These are phyloP conservation scores for Diaporthe destruens DNA, from an alignment of 2,329 filamentous ascomycete genomes.

Conservation along the genomic window DNA sequence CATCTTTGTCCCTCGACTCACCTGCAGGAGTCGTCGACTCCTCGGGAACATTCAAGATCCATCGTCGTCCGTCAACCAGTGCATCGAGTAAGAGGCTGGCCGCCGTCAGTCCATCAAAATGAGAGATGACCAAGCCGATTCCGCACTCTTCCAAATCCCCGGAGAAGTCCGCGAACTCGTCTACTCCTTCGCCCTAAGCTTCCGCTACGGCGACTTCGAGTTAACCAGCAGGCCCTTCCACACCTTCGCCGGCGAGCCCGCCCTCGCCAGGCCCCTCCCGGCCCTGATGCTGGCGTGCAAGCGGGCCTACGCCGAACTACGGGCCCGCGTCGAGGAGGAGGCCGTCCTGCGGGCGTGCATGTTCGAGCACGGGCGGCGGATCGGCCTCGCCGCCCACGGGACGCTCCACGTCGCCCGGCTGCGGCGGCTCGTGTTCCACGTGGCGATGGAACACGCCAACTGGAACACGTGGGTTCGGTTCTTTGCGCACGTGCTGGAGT, in stretches of 20 bases:
- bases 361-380: slow-evolving; percentile 44
- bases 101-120: background rate
- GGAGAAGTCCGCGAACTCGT: slow-evolving; percentile 35
- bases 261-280: slow-evolving; percentile 26
- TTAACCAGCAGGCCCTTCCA: slow-evolving; percentile 34
- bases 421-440: slow-evolving; percentile 45
- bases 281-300: slow-evolving; percentile 39
- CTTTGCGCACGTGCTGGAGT: slow-evolving; percentile 44
- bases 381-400: slow-evolving; percentile 50
- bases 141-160: slow-evolving; percentile 30
- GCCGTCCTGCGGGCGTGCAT: slow-evolving; percentile 47
- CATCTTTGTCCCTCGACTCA: too few relatives aligned
- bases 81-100: too few relatives aligned
- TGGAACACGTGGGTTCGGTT: slow-evolving; percentile 51
- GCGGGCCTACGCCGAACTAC: slow-evolving; percentile 34
- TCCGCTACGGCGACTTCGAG: slow-evolving; percentile 37
- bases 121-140: background rate
- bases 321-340: slow-evolving; percentile 44
- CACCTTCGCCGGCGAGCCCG: slow-evolving; percentile 12
- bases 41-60: background rate
- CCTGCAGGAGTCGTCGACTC: too few relatives aligned
- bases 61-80: background rate
- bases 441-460: slow-evolving; percentile 48
- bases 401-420: slow-evolving; percentile 47
- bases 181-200: slow-evolving; percentile 22